phyloP scores from a whole-genome alignment of 306 rosid species.

The Cotoneaster glaucophyllus region DNA sequence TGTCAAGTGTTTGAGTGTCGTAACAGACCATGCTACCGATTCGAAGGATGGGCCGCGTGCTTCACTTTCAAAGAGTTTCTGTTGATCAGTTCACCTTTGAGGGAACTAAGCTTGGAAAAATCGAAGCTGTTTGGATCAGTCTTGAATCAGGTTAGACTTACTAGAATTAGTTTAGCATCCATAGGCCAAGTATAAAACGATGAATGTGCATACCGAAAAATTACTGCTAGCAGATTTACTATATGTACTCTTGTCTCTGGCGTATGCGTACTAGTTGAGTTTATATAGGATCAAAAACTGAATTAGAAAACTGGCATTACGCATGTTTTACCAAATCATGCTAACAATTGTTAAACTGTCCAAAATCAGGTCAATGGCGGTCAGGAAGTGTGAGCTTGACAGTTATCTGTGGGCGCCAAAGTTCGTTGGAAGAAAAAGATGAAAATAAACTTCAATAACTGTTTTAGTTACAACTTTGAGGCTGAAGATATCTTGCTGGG shows the following conservation, averaged over 20 bases:
- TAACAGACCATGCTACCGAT: slow-evolving; percentile 30
- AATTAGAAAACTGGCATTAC: neutral
- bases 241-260: neutral
- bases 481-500: slow-evolving; percentile 64
- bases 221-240: neutral
- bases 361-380: slow-evolving; percentile 93
- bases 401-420: slow-evolving; percentile 29
- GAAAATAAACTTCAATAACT: slow-evolving; percentile 12
- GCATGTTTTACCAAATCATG: slow-evolving; percentile 2
- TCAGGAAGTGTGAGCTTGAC: slow-evolving; percentile 53
- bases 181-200: neutral
- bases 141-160: slow-evolving; percentile 73
- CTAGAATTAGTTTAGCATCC: slow-evolving; percentile 6
- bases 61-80: slow-evolving; percentile 71
- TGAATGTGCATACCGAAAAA: neutral
- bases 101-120: slow-evolving; percentile 59
- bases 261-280: neutral
- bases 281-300: neutral
- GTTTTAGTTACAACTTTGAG: slow-evolving; percentile 51
- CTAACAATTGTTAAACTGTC: slow-evolving; percentile 34
- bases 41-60: slow-evolving; percentile 20
- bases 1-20: slow-evolving; percentile 41
- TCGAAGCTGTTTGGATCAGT: slow-evolving; percentile 73
- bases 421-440: slow-evolving; percentile 26
- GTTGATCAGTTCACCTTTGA: slow-evolving; percentile 61